Evolutionary conservation across 768 basidiomycete genomes (phyloP), one percentile per base, ranked within the genome.

Genomic region (Rhodotorula babjevae): DNA sequence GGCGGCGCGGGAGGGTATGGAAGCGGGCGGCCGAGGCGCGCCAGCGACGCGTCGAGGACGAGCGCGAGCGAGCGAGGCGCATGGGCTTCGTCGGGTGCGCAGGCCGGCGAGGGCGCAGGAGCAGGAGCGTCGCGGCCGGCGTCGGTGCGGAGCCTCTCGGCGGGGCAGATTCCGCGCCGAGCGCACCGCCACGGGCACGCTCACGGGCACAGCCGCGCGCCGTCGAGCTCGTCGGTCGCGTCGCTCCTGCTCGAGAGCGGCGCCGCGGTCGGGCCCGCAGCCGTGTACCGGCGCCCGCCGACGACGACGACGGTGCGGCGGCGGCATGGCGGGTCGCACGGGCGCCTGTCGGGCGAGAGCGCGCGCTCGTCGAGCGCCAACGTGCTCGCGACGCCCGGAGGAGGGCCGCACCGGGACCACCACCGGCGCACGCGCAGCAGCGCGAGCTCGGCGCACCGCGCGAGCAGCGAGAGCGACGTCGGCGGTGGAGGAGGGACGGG

Each of bases 31-130:
- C 78, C 80, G 21, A 82, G 84, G 23, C 83, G 84, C 59, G 78
- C 82, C 29, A 84, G 84, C 64, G 84, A 84, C 23, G 85, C 87
- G 10, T 85, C 87, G 18, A 85, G 91, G 29, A 85, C 87, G 19
- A 91, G 90, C 7, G 85, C 89, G 68, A 90, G 90, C 65, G 67
- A 70, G 63, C 68, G 72, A 65, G 59, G 46, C 19, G 31, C 9
- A 19, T 49, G 49, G 49, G 19, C n/a, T 7, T 9, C 8, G 8
- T 12, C 29, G n/a, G 53, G 27, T n/a, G 53, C 27, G 27, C n/a
- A 12, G 14, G 67, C 0, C 1, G 67, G 27, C 25, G 61, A 1
- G 19, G 58, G 23, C 3, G 56, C 18, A 19, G 69, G n/a, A 11
- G 50, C 58, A 47, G 10, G 58, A 67, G 21, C 61, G 12, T 78